Base-by-base conservation (phyloP, 768 basidiomycete species). In the Rhodosporidiobolus odoratus region DNA sequence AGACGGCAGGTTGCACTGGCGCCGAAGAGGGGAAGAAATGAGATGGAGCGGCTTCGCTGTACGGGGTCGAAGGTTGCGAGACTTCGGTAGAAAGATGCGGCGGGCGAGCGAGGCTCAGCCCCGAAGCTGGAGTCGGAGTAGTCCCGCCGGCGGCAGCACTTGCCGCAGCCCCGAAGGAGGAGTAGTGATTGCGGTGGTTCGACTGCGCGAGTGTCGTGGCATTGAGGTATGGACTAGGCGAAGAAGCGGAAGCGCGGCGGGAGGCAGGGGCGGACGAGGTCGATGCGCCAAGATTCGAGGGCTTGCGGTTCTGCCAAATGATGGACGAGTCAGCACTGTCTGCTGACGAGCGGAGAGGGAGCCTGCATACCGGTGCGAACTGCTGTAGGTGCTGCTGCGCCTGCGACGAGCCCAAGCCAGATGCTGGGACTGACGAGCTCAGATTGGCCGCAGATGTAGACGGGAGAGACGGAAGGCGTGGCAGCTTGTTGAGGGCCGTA, bases 331-430 rank as follows among this genome's bases (percentile, higher is more conserved):
- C 40, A 27, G 5, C 25, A 6, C 4, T 16, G 12, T 16, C 32
- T 48, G 23, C 15, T 13, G 8, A 48, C 4, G 27, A 32, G 16
- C 25, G n/a, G 15, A 30, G 40, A 23, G 9, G n/a, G 47, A 15
- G 32, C n/a, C 15, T 23, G 60, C 69, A 15, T 12, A 68, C 71
- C 30, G 62, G 32, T 32, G 68, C 58, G 58, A 72, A 38, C 56
- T 72, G 71, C 43, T 72, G 71, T 25, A 72, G 48, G 21, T 66
- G 65, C 41, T 58, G 48, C 65, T 71, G 69, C 1, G 69, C 69
- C 38, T 43, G 63, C 38, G 64, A 66, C n/a, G 52, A 30, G 34
- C 48, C 35, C 45, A 50, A 27, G n/a, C 25, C 16, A 23, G 8
- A 21, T 38, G 47, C 32, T 34, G 54, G 34, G 5, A 35, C 12